These are phyloP conservation scores for Pythium graminicola DNA, from an alignment of 352 stramenopile genomes.

Conservation along the genomic window DNA sequence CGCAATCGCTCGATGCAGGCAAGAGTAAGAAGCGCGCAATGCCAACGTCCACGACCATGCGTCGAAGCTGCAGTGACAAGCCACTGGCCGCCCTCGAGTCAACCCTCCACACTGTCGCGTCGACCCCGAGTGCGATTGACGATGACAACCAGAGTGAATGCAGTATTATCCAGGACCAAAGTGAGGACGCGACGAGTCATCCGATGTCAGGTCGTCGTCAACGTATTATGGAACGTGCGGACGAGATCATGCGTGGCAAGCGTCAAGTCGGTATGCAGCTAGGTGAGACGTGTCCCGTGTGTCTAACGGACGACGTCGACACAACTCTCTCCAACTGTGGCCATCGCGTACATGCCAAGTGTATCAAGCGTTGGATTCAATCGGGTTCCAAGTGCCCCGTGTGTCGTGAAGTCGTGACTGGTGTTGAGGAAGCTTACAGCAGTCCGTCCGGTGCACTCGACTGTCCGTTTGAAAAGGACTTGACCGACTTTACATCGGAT, in stretches of 20 bases:
- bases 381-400: conserved; percentile 56
- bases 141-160: conserved; percentile 18
- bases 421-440: conserved; percentile 46
- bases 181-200: not conserved
- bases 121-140: conserved; percentile 18
- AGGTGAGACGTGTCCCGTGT: conserved; percentile 61
- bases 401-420: conserved; percentile 53
- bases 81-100: conserved; percentile 4
- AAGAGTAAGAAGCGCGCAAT: conserved; percentile 13
- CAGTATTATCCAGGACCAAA: conserved; percentile 4
- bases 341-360: conserved; percentile 69
- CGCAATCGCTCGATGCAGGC: conserved; percentile 6
- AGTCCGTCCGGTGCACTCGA: conserved; percentile 26
- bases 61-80: conserved; percentile 32
- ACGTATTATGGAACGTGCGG: conserved; percentile 44
- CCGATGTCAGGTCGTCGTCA: conserved; percentile 22
- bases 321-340: conserved; percentile 57
- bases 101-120: conserved; percentile 18
- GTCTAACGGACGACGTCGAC: conserved; percentile 65
- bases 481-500: conserved; percentile 36
- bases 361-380: conserved; percentile 72
- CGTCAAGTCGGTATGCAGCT: conserved; percentile 57
- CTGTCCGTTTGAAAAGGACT: conserved; percentile 44
- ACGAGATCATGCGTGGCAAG: conserved; percentile 59
- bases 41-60: conserved; percentile 8